phyloP scores from a whole-genome alignment of 306 rosid genomes.

The Bauhinia variegata region DNA sequence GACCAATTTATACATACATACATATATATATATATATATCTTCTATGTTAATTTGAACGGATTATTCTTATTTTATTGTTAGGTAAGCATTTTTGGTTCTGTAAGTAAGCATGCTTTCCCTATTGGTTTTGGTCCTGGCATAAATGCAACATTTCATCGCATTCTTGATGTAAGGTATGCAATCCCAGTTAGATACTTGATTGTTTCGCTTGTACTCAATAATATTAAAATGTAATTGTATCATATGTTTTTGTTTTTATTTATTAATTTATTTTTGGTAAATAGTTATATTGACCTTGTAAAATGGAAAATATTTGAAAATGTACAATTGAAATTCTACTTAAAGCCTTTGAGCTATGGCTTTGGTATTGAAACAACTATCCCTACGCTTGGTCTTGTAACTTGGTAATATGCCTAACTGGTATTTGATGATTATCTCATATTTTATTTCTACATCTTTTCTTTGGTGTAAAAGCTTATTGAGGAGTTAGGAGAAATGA shows the following conservation, averaged over 20 bases:
- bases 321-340: too few species aligned
- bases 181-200: constrained; percentile 23
- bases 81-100: constrained; percentile 73
- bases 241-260: neutral
- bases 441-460: too few species aligned
- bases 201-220: neutral
- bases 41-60: constrained; percentile 18
- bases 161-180: constrained; percentile 73
- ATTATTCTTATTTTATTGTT: constrained; percentile 32
- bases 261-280: too few species aligned
- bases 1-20: neutral
- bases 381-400: too few species aligned
- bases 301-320: neutral
- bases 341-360: too few species aligned
- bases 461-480: too few species aligned
- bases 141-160: constrained; percentile 74
- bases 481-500: too few species aligned
- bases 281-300: neutral
- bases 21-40: constrained; percentile 27
- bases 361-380: too few species aligned
- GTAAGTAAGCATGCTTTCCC: constrained; percentile 54
- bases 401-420: too few species aligned
- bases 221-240: neutral
- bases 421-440: too few species aligned
- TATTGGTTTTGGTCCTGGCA: constrained; percentile 82